Evolutionary conservation across 176 grass and related monocot species (phyloP).

Genomic region (Tillandsia leiboldiana): DNA sequence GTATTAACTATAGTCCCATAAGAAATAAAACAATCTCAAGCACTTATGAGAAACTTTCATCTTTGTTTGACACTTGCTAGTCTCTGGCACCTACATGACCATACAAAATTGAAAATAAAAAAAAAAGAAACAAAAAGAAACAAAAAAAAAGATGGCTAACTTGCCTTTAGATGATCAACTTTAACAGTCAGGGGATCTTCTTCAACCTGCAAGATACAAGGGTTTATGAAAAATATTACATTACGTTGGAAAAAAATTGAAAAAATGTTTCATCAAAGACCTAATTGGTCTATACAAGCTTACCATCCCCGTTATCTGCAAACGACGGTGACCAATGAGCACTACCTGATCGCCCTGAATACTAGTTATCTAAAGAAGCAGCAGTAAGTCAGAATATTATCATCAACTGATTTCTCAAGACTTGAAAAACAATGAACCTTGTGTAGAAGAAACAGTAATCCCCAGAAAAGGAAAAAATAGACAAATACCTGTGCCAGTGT

Average conservation of each 20-base stretch:
- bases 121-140: neutral
- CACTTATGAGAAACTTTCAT: too few species aligned
- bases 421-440: slow-evolving; percentile 1
- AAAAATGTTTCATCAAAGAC: neutral
- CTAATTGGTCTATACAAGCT: slow-evolving; percentile 1
- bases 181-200: slow-evolving; percentile 96
- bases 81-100: too few species aligned
- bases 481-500: slow-evolving; percentile 64
- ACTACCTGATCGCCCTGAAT: slow-evolving; percentile 92
- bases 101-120: neutral
- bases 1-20: neutral
- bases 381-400: slow-evolving; percentile 12
- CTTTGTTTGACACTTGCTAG: too few species aligned
- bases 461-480: neutral
- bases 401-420: slow-evolving; percentile 10
- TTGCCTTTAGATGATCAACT: slow-evolving; percentile 93
- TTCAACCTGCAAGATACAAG: slow-evolving; percentile 48
- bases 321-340: slow-evolving; percentile 68
- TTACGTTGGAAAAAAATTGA: slow-evolving; percentile 10
- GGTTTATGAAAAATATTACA: neutral
- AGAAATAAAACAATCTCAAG: neutral
- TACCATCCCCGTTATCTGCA: slow-evolving; percentile 84
- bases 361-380: slow-evolving; percentile 70
- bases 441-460: slow-evolving; percentile 7
- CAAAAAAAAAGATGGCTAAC: slow-evolving; percentile 12